Base-by-base conservation (phyloP, 2,329 filamentous ascomycete species). In the Coleophoma eucalyptorum region DNA sequence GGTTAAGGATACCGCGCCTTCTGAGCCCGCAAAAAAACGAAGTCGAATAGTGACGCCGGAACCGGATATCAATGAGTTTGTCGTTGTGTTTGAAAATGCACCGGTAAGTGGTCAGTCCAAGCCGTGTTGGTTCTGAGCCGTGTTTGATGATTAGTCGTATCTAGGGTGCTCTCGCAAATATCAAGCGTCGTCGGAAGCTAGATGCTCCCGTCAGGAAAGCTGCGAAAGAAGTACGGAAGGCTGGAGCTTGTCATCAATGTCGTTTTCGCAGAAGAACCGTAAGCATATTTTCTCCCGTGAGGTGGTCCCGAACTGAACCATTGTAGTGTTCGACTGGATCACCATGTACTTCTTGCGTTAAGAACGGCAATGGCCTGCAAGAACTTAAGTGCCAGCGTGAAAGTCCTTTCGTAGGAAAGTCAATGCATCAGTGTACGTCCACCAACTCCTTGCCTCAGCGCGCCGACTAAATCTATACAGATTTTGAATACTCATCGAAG, bases 181-280 rank as follows among this genome's bases (percentile, higher is more conserved):
- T 60, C 16, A 60, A 60, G 42, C 54, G 54, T 26, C 37, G 58
- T 20, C 46, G 51, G 37, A 60, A 58, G 37, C 49, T 60, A 11
- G 58, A 60, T 51, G 58, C 50, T 33, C 54, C 58, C 19, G 58
- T 60, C 6, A 54, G 57, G 18, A 60, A 60, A 42, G 56, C 58
- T 12, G 58, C 58, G 41, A 55, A 53, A 37, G 58, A 58, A 38
- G 61, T 63, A 11, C 53, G 61, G 16, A 62, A 55, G 26, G 58
- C 61, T 15, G 61, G 61, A 21, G 61, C 61, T 48, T 63, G 61
- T 40, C 57, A 62, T 50, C 60, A 62, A 47, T 63, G 61, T 49
- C 56, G 61, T 26, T 62, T 61, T 43, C 53, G 60, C 33, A 63
- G 62, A 48, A 50, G 60, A 51, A 60, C 61, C 7, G 61, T 61